A percentile compares a stretch with the other conserved stretches of the same genome.
Conservation (phyloP, 768 basidiomycete species). For the Erythrobasidium yunnanense region DNA sequence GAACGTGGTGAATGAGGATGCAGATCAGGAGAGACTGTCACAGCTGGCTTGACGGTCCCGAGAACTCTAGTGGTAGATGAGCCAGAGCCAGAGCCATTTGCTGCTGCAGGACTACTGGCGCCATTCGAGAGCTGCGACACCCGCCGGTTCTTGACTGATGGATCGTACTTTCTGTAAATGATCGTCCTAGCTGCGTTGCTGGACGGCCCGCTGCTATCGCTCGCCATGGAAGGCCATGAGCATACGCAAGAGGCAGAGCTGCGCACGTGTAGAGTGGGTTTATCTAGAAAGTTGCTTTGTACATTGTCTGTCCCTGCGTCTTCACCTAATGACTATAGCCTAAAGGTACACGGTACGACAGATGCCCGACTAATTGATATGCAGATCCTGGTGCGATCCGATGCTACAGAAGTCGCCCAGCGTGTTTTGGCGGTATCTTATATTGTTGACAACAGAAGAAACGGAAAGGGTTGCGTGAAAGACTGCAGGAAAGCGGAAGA, state of each 20-base stretch:
- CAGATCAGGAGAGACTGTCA: not conserved
- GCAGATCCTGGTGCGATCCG: not conserved
- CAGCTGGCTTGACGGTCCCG: no score
- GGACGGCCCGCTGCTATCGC: not conserved
- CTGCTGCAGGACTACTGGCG: not conserved
- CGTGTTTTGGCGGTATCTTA: not conserved
- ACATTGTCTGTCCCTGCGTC: not conserved
- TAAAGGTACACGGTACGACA: no score
- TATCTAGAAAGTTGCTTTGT: no score
- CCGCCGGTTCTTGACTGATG: not conserved
- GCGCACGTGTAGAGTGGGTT: no score
- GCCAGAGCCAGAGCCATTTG: slow-evolving; percentile 1
- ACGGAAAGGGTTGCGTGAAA: not conserved
- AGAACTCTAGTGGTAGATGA: not conserved
- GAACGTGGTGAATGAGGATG: not conserved
- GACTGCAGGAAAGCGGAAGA: not conserved
- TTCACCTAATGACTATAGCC: not conserved
- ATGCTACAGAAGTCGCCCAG: not conserved
- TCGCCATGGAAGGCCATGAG: not conserved
- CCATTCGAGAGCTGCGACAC: slow-evolving; percentile 15
- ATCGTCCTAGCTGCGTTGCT: not conserved
- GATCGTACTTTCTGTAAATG: slow-evolving; percentile 18
- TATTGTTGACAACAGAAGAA: not conserved
- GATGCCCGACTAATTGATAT: no score
- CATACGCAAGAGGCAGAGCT: no score